Evolutionary conservation across 2,329 filamentous ascomycete species (phyloP).

Genomic region (Ophiostoma quercus): DNA sequence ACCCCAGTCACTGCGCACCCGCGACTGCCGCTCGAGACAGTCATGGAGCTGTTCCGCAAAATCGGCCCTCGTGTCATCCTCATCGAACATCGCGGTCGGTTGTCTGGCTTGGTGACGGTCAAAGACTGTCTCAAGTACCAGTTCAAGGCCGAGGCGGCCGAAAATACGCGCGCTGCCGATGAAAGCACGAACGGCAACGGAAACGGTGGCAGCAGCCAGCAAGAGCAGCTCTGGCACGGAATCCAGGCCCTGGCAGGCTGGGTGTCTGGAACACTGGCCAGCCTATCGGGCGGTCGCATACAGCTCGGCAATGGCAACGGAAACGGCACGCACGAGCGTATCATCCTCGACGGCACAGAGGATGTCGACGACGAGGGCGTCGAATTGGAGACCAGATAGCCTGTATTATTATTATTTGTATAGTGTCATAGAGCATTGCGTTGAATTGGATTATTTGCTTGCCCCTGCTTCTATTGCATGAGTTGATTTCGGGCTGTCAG

Average conservation of each 20-base stretch:
- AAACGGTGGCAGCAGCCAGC: constrained; percentile 51
- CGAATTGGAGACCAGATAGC: constrained; percentile 37
- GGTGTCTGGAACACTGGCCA: constrained; percentile 53
- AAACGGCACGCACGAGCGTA: constrained; percentile 30
- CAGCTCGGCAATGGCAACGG: constrained; percentile 41
- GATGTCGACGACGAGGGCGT: constrained; percentile 44
- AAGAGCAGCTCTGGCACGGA: constrained; percentile 59
- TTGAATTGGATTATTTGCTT: not conserved
- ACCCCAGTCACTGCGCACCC: constrained; percentile 90
- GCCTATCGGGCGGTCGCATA: constrained; percentile 53
- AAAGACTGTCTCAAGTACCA: constrained; percentile 98
- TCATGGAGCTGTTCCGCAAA: constrained; percentile 98
- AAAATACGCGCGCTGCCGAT: constrained; percentile 54
- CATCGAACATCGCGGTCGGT: constrained; percentile 79
- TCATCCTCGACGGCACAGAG: constrained; percentile 49
- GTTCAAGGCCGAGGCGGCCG: constrained; percentile 82
- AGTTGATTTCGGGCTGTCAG: not conserved
- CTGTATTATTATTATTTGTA: constrained; percentile 5
- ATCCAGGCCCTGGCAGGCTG: constrained; percentile 52
- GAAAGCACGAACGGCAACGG: constrained; percentile 49
- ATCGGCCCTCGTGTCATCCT: constrained; percentile 87
- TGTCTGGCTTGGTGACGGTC: constrained; percentile 83
- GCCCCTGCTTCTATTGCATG: not conserved
- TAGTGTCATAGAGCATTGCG: not conserved
- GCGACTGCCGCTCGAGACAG: constrained; percentile 84